A percentile compares a stretch with the other conserved stretches of the same genome.
Conservation (phyloP, 2,329 filamentous ascomycete genomes). For the Diaporthe citrichinensis region DNA sequence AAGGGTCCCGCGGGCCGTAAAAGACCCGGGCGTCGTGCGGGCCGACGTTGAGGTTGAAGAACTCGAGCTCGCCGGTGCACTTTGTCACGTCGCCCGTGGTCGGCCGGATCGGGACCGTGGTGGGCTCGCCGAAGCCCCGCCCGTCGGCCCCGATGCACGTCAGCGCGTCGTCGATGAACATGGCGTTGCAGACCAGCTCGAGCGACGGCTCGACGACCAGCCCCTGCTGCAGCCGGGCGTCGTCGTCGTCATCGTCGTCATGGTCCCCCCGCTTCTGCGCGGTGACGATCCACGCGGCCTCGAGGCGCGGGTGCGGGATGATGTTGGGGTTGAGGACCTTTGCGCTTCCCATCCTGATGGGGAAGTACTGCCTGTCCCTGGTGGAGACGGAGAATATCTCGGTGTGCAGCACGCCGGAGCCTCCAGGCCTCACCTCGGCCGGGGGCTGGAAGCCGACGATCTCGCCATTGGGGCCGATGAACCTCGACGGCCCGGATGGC, state of each 20-base stretch:
- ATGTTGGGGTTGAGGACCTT: conserved; percentile 68
- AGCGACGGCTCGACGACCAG: conserved; percentile 46
- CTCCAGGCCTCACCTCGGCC: conserved; percentile 17
- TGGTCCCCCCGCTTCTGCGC: conserved; percentile 56
- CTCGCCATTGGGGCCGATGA: conserved; percentile 32
- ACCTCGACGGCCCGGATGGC: conserved; percentile 1
- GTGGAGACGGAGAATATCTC: conserved; percentile 64
- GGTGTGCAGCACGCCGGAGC: conserved; percentile 46
- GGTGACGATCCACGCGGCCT: conserved; percentile 65
- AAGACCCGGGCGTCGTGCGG: conserved; percentile 73
- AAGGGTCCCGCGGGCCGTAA: conserved; percentile 64
- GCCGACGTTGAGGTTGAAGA: conserved; percentile 61
- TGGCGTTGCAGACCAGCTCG: conserved; percentile 65
- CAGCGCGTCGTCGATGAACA: conserved; percentile 58
- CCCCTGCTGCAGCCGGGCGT: conserved; percentile 31
- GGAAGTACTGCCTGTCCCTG: conserved; percentile 61
- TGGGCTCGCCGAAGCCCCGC: conserved; percentile 48
- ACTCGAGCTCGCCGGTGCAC: conserved; percentile 60
- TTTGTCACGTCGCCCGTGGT: conserved; percentile 55
- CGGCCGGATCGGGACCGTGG: conserved; percentile 60
- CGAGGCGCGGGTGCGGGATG: conserved; percentile 65
- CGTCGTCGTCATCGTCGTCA: conserved; percentile 45
- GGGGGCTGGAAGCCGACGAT: conserved; percentile 29
- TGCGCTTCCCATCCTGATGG: conserved; percentile 60
- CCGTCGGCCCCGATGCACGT: conserved; percentile 53